Evolutionary conservation across 306 rosid species (phyloP).

Genomic region (Cucurbita maxima): DNA sequence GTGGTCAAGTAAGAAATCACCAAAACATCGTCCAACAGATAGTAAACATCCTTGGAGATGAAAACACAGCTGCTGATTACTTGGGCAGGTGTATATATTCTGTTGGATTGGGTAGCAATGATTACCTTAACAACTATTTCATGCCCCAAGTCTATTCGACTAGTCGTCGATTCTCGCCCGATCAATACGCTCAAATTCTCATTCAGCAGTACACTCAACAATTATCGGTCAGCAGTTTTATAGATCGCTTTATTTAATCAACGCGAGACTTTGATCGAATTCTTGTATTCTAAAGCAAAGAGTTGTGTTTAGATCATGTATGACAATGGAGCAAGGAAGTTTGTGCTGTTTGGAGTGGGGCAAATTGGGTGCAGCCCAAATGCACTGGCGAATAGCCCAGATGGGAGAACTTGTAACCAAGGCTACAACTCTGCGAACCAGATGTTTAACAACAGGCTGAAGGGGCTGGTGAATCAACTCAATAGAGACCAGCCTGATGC

Average conservation of each 20-base stretch:
- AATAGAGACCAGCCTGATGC: constrained; percentile 48
- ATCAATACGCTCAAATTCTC: constrained; percentile 54
- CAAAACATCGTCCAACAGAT: constrained; percentile 49
- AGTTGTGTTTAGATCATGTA: constrained; percentile 30
- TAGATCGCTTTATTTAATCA: neutral
- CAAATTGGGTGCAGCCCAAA: constrained; percentile 85
- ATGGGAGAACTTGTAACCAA: constrained; percentile 57
- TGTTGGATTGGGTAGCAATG: constrained; percentile 84
- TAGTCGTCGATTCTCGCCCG: constrained; percentile 45
- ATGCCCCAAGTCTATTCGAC: constrained; percentile 51
- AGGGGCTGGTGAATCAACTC: constrained; percentile 45
- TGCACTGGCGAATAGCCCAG: constrained; percentile 66
- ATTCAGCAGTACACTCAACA: constrained; percentile 50
- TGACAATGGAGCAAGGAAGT: constrained; percentile 72
- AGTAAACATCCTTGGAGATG: constrained; percentile 43
- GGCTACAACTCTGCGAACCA: constrained; percentile 66
- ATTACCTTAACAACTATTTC: constrained; percentile 94
- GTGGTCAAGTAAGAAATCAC: constrained; percentile 77
- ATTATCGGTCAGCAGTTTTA: constrained; percentile 25
- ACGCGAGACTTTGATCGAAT: neutral
- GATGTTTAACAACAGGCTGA: constrained; percentile 53
- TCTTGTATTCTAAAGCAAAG: neutral
- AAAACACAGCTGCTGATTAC: constrained; percentile 38
- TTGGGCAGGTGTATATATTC: constrained; percentile 66
- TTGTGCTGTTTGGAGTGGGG: constrained; percentile 77